A percentile compares a stretch with the other conserved stretches of the same genome.
These are phyloP conservation scores for Trichosporon coremiiforme DNA, from an alignment of 1,284 basidiomycete genomes.

Conservation along the genomic window DNA sequence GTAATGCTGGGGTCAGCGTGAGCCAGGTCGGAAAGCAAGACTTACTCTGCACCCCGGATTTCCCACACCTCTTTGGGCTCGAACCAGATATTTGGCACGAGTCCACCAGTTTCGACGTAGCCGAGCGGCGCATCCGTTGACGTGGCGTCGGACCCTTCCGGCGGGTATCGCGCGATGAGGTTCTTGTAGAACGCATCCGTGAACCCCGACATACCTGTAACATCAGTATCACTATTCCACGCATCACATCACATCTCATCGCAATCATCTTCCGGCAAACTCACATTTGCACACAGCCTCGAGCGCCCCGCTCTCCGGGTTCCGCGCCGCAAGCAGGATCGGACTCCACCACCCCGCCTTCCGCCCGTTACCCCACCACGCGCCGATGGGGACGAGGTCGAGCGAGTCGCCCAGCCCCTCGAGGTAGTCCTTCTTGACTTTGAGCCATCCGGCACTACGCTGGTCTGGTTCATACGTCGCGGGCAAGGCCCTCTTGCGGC, in stretches of 20 bases:
- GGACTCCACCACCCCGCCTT: conserved; percentile 94
- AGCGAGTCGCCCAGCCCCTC: conserved; percentile 60
- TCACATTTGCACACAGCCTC: conserved; percentile 82
- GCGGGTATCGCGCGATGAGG: conserved; percentile 67
- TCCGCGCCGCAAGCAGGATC: conserved; percentile 79
- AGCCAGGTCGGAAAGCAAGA: conserved; percentile 20
- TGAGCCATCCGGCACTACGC: conserved; percentile 67
- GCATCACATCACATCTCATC: conserved; percentile 62
- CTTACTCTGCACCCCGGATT: conserved; percentile 82
- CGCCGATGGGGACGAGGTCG: conserved; percentile 71
- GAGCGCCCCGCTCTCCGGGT: conserved; percentile 67
- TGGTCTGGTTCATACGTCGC: conserved; percentile 86
- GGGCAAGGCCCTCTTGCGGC: conserved; percentile 67
- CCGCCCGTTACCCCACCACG: conserved; percentile 90
- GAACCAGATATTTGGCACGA: conserved; percentile 81
- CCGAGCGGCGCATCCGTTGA: conserved; percentile 63
- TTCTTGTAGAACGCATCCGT: conserved; percentile 83
- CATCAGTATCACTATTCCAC: conserved; percentile 21
- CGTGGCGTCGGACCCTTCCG: conserved; percentile 66
- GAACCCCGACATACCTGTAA: conserved; percentile 65
- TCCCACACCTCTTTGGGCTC: conserved; percentile 87
- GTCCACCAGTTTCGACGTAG: conserved; percentile 72
- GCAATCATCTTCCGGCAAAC: conserved; percentile 21
- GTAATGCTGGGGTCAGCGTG: conserved; percentile 65
- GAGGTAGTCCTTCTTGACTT: conserved; percentile 70